Percentiles rank a stretch among this genome's conserved stretches.
Conservation (phyloP, 2,329 filamentous ascomycete species). For the Samsoniella hepiali region DNA sequence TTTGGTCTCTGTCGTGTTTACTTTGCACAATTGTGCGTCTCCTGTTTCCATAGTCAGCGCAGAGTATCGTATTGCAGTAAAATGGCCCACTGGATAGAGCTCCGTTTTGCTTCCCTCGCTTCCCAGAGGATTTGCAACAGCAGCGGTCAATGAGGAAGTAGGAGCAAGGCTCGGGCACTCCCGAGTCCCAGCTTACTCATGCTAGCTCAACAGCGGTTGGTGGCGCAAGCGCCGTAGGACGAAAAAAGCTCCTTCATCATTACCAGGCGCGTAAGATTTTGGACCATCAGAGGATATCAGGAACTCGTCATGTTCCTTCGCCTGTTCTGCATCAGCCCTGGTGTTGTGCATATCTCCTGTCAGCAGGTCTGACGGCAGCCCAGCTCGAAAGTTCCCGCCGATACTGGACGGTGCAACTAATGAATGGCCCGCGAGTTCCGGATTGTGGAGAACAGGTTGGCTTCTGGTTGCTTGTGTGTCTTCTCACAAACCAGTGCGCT, state of each 20-base stretch:
- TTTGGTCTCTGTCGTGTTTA: not conserved
- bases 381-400: not conserved
- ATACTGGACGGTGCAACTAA: slow-evolving; percentile 4
- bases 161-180: not conserved
- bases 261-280: slow-evolving; percentile 5
- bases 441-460: slow-evolving; percentile 5
- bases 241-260: not conserved
- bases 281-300: not conserved
- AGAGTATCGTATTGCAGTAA: not conserved
- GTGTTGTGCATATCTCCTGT: slow-evolving; percentile 7
- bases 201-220: not conserved
- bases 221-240: not conserved
- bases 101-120: not conserved
- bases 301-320: not conserved
- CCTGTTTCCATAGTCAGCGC: not conserved
- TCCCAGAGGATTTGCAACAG: not conserved
- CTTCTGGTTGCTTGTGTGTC: not conserved
- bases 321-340: not conserved
- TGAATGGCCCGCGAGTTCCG: not conserved
- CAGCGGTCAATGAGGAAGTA: not conserved
- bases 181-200: not conserved
- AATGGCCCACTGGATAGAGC: not conserved
- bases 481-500: not conserved
- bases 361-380: slow-evolving; percentile 14
- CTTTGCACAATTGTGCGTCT: not conserved